Conservation (phyloP, 106 monocot genomes). For the Allium sativum region DNA sequence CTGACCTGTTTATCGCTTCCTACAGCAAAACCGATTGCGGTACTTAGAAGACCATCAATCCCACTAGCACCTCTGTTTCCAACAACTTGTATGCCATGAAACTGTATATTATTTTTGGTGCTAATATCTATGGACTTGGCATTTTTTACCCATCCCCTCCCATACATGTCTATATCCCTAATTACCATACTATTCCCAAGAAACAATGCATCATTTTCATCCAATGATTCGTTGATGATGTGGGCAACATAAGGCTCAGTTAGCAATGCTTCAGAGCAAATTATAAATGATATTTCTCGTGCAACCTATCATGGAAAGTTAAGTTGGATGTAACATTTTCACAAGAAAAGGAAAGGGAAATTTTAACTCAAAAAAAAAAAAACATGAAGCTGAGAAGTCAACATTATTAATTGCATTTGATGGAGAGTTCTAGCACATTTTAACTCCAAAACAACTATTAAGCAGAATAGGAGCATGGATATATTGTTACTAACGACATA, state of each 20-base stretch:
- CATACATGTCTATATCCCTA: constrained; percentile 88
- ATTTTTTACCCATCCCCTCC: constrained; percentile 30
- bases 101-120: constrained; percentile 13
- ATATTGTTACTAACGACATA: not conserved
- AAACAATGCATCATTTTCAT: constrained; percentile 52
- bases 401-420: not conserved
- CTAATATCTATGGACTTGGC: constrained; percentile 5
- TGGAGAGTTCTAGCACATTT: too few species aligned
- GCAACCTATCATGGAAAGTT: constrained; percentile 36
- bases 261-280: constrained; percentile 44
- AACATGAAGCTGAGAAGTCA: not conserved
- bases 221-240: constrained; percentile 35
- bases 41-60: constrained; percentile 93
- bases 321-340: not conserved
- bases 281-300: constrained; percentile 55
- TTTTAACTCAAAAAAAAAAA: not conserved
- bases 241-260: constrained; percentile 90
- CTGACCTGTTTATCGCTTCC: constrained; percentile 69
- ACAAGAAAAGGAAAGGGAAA: not conserved
- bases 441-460: too few species aligned
- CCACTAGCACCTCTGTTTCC: constrained; percentile 96
- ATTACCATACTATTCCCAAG: constrained; percentile 96
- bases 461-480: not conserved
- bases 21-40: constrained; percentile 72
- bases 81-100: constrained; percentile 48